Conservation (phyloP, 805 yeast genomes). For the Hanseniaspora pseudoguilliermondii region DNA sequence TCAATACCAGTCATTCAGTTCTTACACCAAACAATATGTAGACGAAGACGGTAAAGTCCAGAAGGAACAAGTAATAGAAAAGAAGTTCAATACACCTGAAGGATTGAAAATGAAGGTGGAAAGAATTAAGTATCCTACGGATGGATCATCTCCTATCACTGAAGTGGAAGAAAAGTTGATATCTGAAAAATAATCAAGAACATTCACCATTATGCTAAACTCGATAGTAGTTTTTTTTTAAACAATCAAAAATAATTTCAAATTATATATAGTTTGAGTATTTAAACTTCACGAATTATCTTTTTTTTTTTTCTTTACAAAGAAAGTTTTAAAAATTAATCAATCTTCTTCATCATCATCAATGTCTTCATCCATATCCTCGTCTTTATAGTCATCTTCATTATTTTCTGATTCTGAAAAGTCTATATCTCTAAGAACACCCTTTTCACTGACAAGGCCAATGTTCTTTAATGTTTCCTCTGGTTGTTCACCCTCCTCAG, state of each 20-base stretch:
- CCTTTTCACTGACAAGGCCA: conserved; percentile 10
- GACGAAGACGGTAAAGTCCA: conserved; percentile 10
- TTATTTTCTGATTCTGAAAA: neutral
- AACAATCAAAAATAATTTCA: neutral
- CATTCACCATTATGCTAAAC: neutral
- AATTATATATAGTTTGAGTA: too few relatives aligned
- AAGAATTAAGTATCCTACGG: conserved; percentile 29
- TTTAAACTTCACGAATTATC: neutral
- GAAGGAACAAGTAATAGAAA: conserved; percentile 1
- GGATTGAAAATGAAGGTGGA: conserved; percentile 27
- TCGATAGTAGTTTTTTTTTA: neutral
- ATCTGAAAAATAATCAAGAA: neutral
- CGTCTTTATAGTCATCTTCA: neutral
- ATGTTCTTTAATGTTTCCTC: conserved; percentile 6
- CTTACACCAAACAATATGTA: conserved; percentile 14
- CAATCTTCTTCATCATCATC: conserved; percentile 12
- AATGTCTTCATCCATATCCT: neutral
- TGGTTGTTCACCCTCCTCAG: conserved; percentile 15
- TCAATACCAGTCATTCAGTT: conserved; percentile 5
- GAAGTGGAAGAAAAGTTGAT: conserved; percentile 21
- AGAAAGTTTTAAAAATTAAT: too few relatives aligned
- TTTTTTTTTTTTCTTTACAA: too few relatives aligned
- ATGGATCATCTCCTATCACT: conserved; percentile 29
- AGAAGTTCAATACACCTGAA: conserved; percentile 4
- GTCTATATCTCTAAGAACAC: conserved; percentile 5